These are phyloP conservation scores for Saturnispora serradocipensis DNA, from an alignment of 805 yeast species.

Conservation along the genomic window DNA sequence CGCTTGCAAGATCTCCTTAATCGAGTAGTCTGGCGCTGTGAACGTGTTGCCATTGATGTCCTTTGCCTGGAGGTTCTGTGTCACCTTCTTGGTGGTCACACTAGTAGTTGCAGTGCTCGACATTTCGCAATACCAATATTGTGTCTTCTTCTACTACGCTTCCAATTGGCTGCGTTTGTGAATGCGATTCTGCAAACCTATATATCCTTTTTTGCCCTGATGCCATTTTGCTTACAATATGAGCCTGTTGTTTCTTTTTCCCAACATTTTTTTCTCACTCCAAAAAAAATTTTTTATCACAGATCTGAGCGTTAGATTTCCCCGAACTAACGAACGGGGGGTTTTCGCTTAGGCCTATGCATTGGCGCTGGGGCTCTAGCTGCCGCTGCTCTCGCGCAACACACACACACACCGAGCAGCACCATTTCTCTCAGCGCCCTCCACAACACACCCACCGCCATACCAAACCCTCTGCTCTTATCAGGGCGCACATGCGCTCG, in stretches of 20 bases:
- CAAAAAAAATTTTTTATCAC: not conserved
- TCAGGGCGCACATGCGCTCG: not conserved
- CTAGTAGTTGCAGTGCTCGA: slow-evolving; percentile 10
- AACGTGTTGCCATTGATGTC: slow-evolving; percentile 60
- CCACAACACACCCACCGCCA: too few relatives aligned
- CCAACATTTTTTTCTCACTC: not conserved
- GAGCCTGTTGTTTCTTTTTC: slow-evolving; percentile 1
- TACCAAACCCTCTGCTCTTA: not conserved
- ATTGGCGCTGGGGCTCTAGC: too few relatives aligned
- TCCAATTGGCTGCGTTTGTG: not conserved
- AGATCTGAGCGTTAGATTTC: not conserved
- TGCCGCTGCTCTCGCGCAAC: too few relatives aligned
- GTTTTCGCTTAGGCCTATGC: too few relatives aligned
- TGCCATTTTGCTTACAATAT: not conserved
- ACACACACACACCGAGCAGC: too few relatives aligned
- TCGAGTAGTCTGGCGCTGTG: slow-evolving; percentile 65
- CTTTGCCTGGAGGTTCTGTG: slow-evolving; percentile 34
- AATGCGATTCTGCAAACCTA: not conserved
- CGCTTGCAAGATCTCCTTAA: slow-evolving; percentile 62
- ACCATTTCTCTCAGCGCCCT: too few relatives aligned
- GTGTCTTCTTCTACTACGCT: not conserved
- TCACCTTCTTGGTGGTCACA: slow-evolving; percentile 28
- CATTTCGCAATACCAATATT: not conserved
- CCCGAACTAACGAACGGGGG: too few relatives aligned
- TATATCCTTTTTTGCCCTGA: not conserved